Base-by-base conservation (phyloP, 2,329 filamentous ascomycete genomes). In the Sarocladiaceae sp. region DNA sequence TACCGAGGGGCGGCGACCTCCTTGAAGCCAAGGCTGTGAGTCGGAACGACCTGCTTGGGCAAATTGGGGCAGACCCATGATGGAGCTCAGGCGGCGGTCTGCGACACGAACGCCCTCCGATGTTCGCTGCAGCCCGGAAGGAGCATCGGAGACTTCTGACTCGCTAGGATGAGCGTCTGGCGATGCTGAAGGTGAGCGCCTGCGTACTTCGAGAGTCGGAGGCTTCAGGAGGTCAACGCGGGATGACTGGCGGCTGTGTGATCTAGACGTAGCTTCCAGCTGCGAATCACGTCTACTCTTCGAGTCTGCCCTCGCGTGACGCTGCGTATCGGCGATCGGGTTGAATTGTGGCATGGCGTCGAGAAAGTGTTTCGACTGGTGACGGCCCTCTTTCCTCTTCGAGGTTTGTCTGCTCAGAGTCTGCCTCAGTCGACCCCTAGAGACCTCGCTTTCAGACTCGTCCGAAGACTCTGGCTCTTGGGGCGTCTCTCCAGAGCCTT, bases 281-380 rank as follows among this genome's bases (percentile, higher is more conserved):
- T 37, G 26, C 20, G 11, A 5, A 5, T 50, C 47, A 25, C n/a
- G 29, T 23, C 15, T 26, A 20, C 18, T 37, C 12, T 36, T 50
- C n/a, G 47, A 36, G 11, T 37, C 47, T 31, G 22, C 28, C 17
- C 44, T 17, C 56, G 50, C 17, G 56, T 56, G 12, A 53, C 53
- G 26, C 60, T 13, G 56, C 25, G 54, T 55, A 25, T 68, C 66
- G 6, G 64, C 56, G 12, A 70, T 56, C 17, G 68, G 64, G 20
- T 73, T 68, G 59, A 82, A 79, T 2, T 73, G 66, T 1, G 79
- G 75, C 72, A 80, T 77, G 1, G 72, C 59, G 46, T 80, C 76
- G n/a, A 79, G 64, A 57, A 77, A 78, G 51, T 74, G 70, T 54
- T 72, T 78, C 6, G 63, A 62, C 7, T 64, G 66, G 35, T 60